Evolutionary conservation across 495 filamentous ascomycete genomes (phyloP).

Genomic region (Apodospora peruviana): DNA sequence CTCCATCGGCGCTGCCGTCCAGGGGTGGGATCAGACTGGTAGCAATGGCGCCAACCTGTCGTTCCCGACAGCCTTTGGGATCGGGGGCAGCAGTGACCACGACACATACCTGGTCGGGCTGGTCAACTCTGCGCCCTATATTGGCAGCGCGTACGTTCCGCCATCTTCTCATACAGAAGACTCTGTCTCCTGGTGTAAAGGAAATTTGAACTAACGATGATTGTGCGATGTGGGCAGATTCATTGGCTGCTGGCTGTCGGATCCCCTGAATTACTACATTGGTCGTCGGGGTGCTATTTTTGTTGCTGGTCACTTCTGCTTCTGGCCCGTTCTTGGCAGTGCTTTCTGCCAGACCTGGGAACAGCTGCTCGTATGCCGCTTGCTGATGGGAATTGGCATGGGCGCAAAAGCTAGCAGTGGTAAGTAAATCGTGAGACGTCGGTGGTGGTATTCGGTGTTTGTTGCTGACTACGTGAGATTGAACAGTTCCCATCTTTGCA

Average conservation of each 20-base stretch:
- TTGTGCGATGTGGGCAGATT: constrained; percentile 11
- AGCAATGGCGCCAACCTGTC: constrained; percentile 70
- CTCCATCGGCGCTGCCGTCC: constrained; percentile 72
- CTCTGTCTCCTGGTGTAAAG: background rate
- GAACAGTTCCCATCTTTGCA: constrained; percentile 63
- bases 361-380: constrained; percentile 55
- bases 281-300: constrained; percentile 66
- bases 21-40: constrained; percentile 69
- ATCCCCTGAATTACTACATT: constrained; percentile 62
- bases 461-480: background rate
- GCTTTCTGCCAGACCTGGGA: constrained; percentile 58
- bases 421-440: background rate
- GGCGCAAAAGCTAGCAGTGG: constrained; percentile 51
- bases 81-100: constrained; percentile 38
- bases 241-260: constrained; percentile 63
- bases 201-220: background rate
- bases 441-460: too few relatives aligned
- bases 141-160: constrained; percentile 31
- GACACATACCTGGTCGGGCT: constrained; percentile 46
- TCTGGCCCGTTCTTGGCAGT: constrained; percentile 58
- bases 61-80: constrained; percentile 48
- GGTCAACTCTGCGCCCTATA: constrained; percentile 47
- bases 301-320: constrained; percentile 56
- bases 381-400: constrained; percentile 70
- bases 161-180: background rate